A percentile compares a stretch with the other conserved stretches of the same genome.
phyloP scores from a whole-genome alignment of 768 basidiomycete species.

The Galerina marginata region DNA sequence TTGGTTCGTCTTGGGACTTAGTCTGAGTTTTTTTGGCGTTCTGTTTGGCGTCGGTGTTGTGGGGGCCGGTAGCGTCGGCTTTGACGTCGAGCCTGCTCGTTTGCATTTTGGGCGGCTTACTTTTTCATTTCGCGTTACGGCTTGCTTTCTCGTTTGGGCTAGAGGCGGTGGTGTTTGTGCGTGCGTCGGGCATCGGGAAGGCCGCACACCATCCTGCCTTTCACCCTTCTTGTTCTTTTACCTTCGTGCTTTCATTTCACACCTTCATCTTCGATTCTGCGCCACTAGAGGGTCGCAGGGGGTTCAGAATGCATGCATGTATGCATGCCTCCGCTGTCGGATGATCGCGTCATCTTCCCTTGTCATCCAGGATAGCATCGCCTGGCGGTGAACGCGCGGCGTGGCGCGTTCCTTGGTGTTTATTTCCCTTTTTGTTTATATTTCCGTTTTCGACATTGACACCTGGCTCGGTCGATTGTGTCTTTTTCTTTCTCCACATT shows the following conservation, averaged over 20 bases:
- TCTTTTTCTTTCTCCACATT: neutral
- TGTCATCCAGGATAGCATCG: neutral
- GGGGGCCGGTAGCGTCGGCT: too few relatives aligned
- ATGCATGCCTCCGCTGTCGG: neutral
- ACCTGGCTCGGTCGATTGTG: neutral
- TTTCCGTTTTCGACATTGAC: neutral
- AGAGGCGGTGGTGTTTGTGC: neutral
- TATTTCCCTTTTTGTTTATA: neutral
- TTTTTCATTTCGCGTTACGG: neutral
- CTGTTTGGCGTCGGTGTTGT: too few relatives aligned
- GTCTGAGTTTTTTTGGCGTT: neutral
- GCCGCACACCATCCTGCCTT: neutral
- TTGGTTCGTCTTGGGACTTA: neutral
- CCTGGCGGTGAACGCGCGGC: slow-evolving; percentile 7
- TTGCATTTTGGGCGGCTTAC: neutral
- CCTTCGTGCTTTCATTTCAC: neutral
- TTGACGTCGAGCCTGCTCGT: too few relatives aligned
- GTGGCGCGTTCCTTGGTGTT: slow-evolving; percentile 2
- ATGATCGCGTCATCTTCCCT: neutral
- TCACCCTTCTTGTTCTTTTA: too few relatives aligned
- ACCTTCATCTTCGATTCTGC: neutral
- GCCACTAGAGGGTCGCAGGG: neutral
- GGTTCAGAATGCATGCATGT: too few relatives aligned
- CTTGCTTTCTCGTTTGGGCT: neutral
- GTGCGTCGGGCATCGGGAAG: neutral